Evolutionary conservation across 139 green algal genomes (phyloP).

Genomic region (Pseudopediastrum boryanum): DNA sequence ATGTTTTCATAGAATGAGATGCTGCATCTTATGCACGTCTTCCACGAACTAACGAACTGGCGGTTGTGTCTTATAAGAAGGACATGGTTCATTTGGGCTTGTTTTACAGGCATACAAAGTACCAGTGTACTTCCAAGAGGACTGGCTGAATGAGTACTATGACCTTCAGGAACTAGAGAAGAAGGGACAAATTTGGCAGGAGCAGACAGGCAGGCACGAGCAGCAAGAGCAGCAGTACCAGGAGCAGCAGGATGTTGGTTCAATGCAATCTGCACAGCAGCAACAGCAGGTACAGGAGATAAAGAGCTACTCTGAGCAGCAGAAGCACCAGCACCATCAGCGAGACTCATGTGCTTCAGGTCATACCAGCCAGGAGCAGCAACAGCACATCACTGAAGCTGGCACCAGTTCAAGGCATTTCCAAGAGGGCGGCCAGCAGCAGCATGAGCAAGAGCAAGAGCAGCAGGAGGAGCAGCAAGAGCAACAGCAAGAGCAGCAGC

Average conservation of each 20-base stretch:
- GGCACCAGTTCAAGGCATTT: too few relatives aligned
- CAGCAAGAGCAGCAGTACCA: slow-evolving; percentile 21
- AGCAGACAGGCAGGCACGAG: neutral
- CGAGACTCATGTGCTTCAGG: too few relatives aligned
- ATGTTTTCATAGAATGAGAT: too few relatives aligned
- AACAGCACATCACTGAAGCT: too few relatives aligned
- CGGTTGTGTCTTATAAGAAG: too few relatives aligned
- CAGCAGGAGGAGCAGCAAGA: too few relatives aligned
- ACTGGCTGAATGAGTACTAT: slow-evolving; percentile 92
- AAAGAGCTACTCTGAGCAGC: neutral
- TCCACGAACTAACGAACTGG: too few relatives aligned
- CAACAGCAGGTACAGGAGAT: neutral
- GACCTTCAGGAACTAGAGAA: slow-evolving; percentile 51
- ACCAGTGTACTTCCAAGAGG: slow-evolving; percentile 75
- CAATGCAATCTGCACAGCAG: neutral
- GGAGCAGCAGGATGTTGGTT: slow-evolving; percentile 1
- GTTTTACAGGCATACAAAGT: slow-evolving; percentile 67
- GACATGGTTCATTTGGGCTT: too few relatives aligned
- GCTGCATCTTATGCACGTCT: too few relatives aligned
- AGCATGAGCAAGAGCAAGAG: neutral
- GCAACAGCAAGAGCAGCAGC: slow-evolving; percentile 11
- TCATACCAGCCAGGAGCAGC: too few relatives aligned
- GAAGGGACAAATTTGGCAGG: neutral
- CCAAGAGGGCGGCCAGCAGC: too few relatives aligned
- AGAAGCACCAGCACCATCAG: slow-evolving; percentile 4